phyloP scores from a whole-genome alignment of 352 stramenopile species.

The Pythium utonaiense region DNA sequence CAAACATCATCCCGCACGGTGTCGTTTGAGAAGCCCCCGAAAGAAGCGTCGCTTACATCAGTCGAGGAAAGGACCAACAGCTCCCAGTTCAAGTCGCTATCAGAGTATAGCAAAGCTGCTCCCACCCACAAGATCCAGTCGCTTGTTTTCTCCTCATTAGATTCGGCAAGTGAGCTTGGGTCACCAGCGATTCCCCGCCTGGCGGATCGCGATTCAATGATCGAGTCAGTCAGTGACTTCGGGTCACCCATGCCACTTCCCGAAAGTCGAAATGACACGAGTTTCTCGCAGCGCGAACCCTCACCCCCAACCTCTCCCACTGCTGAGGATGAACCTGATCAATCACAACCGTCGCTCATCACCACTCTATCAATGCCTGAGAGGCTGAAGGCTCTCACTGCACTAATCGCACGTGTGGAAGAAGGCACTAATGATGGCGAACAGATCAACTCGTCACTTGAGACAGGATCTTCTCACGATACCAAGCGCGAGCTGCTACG shows the following conservation, averaged over 20 bases:
- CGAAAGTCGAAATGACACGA: neutral
- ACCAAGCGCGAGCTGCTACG: slow-evolving; percentile 73
- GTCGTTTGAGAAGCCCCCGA: slow-evolving; percentile 5
- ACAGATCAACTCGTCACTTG: slow-evolving; percentile 23
- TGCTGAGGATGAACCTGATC: neutral
- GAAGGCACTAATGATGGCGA: slow-evolving; percentile 58
- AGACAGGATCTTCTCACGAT: slow-evolving; percentile 36
- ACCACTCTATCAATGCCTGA: slow-evolving; percentile 49
- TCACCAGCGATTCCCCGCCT: slow-evolving; percentile 2
- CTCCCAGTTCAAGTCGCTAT: neutral
- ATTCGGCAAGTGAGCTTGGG: slow-evolving; percentile 14
- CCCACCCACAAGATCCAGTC: neutral
- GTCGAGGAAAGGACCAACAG: neutral
- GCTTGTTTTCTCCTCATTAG: slow-evolving; percentile 19
- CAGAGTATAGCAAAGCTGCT: neutral
- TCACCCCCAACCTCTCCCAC: slow-evolving; percentile 1
- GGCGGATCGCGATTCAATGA: slow-evolving; percentile 1
- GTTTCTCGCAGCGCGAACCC: neutral
- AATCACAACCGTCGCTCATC: slow-evolving; percentile 16
- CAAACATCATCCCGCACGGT: neutral
- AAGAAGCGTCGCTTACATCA: neutral
- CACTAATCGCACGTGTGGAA: slow-evolving; percentile 58
- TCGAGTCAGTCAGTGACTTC: slow-evolving; percentile 19
- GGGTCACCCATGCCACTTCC: slow-evolving; percentile 1
- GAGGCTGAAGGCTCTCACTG: slow-evolving; percentile 49